Conservation (phyloP, 2,329 filamentous ascomycete genomes). For the Neocucurbitaria cava region DNA sequence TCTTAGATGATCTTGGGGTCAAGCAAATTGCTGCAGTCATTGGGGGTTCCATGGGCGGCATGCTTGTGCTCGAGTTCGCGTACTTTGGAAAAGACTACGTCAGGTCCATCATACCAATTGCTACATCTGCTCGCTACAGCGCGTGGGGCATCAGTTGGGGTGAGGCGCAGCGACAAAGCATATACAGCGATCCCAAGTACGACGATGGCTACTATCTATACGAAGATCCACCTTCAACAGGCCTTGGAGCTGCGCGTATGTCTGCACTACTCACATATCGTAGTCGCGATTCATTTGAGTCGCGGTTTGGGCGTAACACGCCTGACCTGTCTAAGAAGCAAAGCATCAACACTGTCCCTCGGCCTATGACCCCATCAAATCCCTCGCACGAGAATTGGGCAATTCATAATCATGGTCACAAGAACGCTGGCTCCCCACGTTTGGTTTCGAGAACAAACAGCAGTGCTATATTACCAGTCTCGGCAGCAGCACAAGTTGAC, state of each 20-base stretch:
- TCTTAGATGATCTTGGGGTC: slow-evolving; percentile 82
- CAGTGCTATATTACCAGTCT: slow-evolving; percentile 27
- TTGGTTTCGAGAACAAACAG: slow-evolving; percentile 45
- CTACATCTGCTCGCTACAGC: slow-evolving; percentile 83
- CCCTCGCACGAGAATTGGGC: slow-evolving; percentile 56
- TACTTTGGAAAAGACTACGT: slow-evolving; percentile 91
- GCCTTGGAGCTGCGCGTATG: slow-evolving; percentile 94
- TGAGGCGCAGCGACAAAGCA: slow-evolving; percentile 87
- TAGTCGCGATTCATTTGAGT: slow-evolving; percentile 95
- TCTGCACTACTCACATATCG: slow-evolving; percentile 94
- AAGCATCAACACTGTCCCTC: slow-evolving; percentile 75
- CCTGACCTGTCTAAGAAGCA: slow-evolving; percentile 85
- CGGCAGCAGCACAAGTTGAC: slow-evolving; percentile 44
- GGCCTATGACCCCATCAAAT: slow-evolving; percentile 51
- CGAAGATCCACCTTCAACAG: slow-evolving; percentile 82
- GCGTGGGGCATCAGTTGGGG: slow-evolving; percentile 94
- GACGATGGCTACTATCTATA: slow-evolving; percentile 95
- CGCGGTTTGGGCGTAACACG: slow-evolving; percentile 90
- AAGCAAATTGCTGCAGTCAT: slow-evolving; percentile 79
- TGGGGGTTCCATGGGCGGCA: slow-evolving; percentile 85
- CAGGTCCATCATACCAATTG: slow-evolving; percentile 79
- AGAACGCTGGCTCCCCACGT: slow-evolving; percentile 55
- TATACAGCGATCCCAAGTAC: slow-evolving; percentile 98
- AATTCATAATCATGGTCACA: slow-evolving; percentile 61
- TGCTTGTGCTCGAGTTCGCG: slow-evolving; percentile 90